Conservation (phyloP, 163 green algal genomes). For the Chlorella variabilis region DNA sequence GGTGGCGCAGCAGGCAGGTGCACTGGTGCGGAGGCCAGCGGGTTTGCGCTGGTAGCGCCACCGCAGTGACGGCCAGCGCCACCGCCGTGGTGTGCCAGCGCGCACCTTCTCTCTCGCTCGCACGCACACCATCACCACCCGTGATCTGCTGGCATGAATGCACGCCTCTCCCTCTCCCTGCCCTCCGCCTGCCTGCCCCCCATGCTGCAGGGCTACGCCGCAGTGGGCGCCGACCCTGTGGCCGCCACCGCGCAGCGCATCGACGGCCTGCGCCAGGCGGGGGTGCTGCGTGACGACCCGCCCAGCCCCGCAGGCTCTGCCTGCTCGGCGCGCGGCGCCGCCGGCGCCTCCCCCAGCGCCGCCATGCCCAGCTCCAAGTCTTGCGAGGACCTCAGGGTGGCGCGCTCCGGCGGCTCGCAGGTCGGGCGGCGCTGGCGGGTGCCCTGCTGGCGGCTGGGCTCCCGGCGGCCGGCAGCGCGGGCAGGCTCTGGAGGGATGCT, state of each 20-base stretch:
- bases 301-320: neutral
- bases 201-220: neutral
- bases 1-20: too few species aligned
- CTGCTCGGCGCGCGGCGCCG: neutral
- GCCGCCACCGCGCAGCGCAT: constrained; percentile 24
- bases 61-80: too few species aligned
- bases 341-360: neutral
- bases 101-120: too few species aligned
- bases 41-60: too few species aligned
- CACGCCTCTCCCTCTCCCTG: too few species aligned
- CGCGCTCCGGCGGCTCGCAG: constrained; percentile 3
- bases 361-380: neutral
- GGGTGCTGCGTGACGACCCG: neutral
- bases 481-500: too few species aligned
- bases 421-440: neutral
- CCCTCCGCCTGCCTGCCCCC: too few species aligned
- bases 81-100: too few species aligned
- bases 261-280: constrained; percentile 12
- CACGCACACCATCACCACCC: too few species aligned
- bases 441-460: neutral
- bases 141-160: too few species aligned
- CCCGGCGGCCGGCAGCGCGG: neutral
- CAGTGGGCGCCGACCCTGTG: neutral
- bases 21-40: too few species aligned
- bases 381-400: constrained; percentile 4